Evolutionary conservation across 495 filamentous ascomycete species (phyloP).

Genomic region (Barbatosphaeria neglecta): DNA sequence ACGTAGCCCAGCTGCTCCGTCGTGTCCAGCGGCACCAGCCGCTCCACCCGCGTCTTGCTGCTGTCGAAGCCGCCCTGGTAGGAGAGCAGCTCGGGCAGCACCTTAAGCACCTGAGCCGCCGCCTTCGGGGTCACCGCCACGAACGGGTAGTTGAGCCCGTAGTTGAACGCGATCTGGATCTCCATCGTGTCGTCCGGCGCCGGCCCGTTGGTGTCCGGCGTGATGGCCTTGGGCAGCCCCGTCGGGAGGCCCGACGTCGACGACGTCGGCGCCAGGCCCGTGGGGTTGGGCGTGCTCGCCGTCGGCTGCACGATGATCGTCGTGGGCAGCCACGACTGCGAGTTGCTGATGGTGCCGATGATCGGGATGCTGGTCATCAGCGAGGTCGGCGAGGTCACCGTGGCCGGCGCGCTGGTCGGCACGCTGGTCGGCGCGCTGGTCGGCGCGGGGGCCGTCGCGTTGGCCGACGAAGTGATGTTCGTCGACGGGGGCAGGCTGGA

Average conservation of each 20-base stretch:
- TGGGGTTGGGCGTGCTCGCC: conserved; percentile 16
- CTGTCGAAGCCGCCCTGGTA: conserved; percentile 44
- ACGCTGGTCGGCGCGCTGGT: not conserved
- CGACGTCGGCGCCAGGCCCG: conserved; percentile 11
- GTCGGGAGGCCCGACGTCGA: conserved; percentile 47
- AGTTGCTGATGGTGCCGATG: conserved; percentile 27
- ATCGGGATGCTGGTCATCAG: conserved; percentile 24
- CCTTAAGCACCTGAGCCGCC: conserved; percentile 77
- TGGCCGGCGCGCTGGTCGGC: not conserved
- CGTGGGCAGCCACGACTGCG: conserved; percentile 31
- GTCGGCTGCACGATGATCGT: conserved; percentile 29
- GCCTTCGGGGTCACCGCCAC: conserved; percentile 58
- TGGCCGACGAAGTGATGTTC: not conserved
- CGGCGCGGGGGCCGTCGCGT: not conserved
- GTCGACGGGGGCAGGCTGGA: not conserved
- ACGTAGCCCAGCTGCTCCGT: conserved; percentile 57
- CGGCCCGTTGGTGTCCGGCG: conserved; percentile 31
- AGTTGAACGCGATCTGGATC: conserved; percentile 77
- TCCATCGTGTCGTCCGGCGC: conserved; percentile 49
- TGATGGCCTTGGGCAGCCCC: conserved; percentile 61
- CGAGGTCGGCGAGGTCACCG: not conserved
- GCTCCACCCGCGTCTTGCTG: conserved; percentile 51
- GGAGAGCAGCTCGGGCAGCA: conserved; percentile 63
- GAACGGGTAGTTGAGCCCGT: conserved; percentile 69
- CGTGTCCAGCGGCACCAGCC: conserved; percentile 71